Conservation (phyloP, 1,139 yeast genomes). For the Yamadazyma friedrichii region DNA sequence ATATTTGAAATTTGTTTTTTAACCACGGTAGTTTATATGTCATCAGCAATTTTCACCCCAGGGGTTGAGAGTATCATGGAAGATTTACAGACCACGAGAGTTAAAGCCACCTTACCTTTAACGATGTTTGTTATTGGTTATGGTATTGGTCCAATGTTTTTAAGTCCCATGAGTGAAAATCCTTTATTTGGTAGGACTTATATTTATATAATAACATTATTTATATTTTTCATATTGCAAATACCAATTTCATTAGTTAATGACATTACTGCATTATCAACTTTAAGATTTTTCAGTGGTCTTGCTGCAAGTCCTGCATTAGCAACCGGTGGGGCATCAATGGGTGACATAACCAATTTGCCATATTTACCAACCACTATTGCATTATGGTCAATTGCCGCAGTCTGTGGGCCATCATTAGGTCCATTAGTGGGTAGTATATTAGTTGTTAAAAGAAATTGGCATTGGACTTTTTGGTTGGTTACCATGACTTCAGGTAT, state of each 20-base stretch:
- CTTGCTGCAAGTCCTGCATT: constrained; percentile 35
- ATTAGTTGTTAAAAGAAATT: constrained; percentile 22
- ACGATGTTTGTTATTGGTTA: constrained; percentile 48
- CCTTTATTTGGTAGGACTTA: constrained; percentile 51
- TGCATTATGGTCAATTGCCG: constrained; percentile 28
- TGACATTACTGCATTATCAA: constrained; percentile 29
- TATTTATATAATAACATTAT: constrained; percentile 29
- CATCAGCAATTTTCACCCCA: constrained; percentile 29
- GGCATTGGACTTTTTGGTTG: constrained; percentile 52
- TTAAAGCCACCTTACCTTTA: constrained; percentile 44
- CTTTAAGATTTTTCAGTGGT: constrained; percentile 33
- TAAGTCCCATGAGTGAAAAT: constrained; percentile 54
- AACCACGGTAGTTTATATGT: constrained; percentile 26
- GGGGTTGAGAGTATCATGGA: constrained; percentile 39
- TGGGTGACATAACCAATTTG: constrained; percentile 25
- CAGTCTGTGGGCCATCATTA: constrained; percentile 30
- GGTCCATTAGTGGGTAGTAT: constrained; percentile 34
- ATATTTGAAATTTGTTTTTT: constrained; percentile 19
- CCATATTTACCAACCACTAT: constrained; percentile 28
- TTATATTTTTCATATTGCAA: constrained; percentile 32
- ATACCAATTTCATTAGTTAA: constrained; percentile 30
- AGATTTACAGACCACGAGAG: constrained; percentile 29
- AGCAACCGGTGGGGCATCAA: constrained; percentile 38
- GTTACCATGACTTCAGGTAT: constrained; percentile 34
- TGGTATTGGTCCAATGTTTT: constrained; percentile 55